A percentile compares a stretch with the other conserved stretches of the same genome.
These are phyloP conservation scores for Zhuliangozyma blackwelliae DNA, from an alignment of 1,139 yeast genomes.

Conservation along the genomic window DNA sequence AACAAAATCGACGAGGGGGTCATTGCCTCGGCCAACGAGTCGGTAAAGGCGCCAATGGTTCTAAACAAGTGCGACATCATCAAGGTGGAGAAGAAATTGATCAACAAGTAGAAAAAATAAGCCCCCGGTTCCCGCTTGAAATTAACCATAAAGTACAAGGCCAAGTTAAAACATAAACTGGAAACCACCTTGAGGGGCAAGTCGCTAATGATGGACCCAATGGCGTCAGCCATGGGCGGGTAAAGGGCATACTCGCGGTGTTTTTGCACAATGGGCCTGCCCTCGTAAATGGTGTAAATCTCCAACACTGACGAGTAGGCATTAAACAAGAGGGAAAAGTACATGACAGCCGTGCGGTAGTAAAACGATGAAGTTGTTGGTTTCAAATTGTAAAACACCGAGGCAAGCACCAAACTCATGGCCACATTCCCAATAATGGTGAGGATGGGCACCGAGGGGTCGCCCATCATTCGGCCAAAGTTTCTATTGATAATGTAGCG, in stretches of 20 bases:
- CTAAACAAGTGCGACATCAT: slow-evolving; percentile 57
- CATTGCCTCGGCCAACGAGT: slow-evolving; percentile 53
- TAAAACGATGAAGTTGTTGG: slow-evolving; percentile 48
- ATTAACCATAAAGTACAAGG: slow-evolving; percentile 55
- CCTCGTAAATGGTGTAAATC: slow-evolving; percentile 51
- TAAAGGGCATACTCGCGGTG: slow-evolving; percentile 62
- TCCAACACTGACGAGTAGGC: slow-evolving; percentile 57
- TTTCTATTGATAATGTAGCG: slow-evolving; percentile 25
- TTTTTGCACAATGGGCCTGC: slow-evolving; percentile 57
- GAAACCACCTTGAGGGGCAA: slow-evolving; percentile 50
- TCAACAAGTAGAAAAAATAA: slow-evolving; percentile 51
- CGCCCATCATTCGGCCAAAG: slow-evolving; percentile 24
- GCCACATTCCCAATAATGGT: slow-evolving; percentile 22
- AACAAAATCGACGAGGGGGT: slow-evolving; percentile 56
- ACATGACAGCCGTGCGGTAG: slow-evolving; percentile 53
- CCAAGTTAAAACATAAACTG: slow-evolving; percentile 41
- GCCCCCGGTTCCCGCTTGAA: slow-evolving; percentile 56
- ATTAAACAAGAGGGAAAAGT: slow-evolving; percentile 54
- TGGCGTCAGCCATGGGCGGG: slow-evolving; percentile 61
- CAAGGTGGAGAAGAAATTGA: slow-evolving; percentile 39
- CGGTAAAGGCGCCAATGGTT: slow-evolving; percentile 54
- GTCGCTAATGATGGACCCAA: slow-evolving; percentile 55
- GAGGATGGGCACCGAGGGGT: slow-evolving; percentile 26
- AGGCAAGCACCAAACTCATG: slow-evolving; percentile 36
- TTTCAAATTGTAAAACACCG: slow-evolving; percentile 50